Conservation (phyloP, 805 yeast species). For the Ogataea paraovalis region DNA sequence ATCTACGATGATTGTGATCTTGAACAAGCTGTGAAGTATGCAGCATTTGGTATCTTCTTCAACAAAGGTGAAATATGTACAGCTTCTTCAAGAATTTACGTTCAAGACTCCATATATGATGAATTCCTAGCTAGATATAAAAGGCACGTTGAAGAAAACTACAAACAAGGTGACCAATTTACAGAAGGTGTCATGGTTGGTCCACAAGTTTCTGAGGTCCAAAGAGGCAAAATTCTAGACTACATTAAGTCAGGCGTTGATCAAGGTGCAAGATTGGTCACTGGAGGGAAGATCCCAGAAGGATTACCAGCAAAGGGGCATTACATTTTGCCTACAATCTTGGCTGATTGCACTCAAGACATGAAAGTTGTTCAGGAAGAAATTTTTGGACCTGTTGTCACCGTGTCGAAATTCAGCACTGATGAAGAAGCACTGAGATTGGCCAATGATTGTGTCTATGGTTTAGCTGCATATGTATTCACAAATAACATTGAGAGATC, state of each 20-base stretch:
- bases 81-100: slow-evolving; percentile 89
- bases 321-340: slow-evolving; percentile 69
- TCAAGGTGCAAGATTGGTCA: slow-evolving; percentile 76
- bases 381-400: slow-evolving; percentile 90
- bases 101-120: slow-evolving; percentile 83
- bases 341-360: slow-evolving; percentile 63
- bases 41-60: slow-evolving; percentile 80
- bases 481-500: slow-evolving; percentile 73
- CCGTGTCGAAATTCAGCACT: slow-evolving; percentile 74
- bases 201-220: slow-evolving; percentile 82
- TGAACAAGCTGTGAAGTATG: slow-evolving; percentile 68
- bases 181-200: slow-evolving; percentile 79
- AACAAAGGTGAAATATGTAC: slow-evolving; percentile 96
- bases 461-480: slow-evolving; percentile 90
- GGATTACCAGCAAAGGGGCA: slow-evolving; percentile 47
- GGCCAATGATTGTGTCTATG: slow-evolving; percentile 82
- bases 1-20: slow-evolving; percentile 84
- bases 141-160: slow-evolving; percentile 45
- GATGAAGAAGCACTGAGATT: slow-evolving; percentile 73
- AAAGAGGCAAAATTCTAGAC: slow-evolving; percentile 70
- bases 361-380: slow-evolving; percentile 73
- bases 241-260: slow-evolving; percentile 73
- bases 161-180: slow-evolving; percentile 78
- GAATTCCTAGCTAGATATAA: slow-evolving; percentile 60
- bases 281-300: slow-evolving; percentile 56